These are phyloP conservation scores for Pseudonectria buxi DNA, from an alignment of 2,329 filamentous ascomycete genomes.

Conservation along the genomic window DNA sequence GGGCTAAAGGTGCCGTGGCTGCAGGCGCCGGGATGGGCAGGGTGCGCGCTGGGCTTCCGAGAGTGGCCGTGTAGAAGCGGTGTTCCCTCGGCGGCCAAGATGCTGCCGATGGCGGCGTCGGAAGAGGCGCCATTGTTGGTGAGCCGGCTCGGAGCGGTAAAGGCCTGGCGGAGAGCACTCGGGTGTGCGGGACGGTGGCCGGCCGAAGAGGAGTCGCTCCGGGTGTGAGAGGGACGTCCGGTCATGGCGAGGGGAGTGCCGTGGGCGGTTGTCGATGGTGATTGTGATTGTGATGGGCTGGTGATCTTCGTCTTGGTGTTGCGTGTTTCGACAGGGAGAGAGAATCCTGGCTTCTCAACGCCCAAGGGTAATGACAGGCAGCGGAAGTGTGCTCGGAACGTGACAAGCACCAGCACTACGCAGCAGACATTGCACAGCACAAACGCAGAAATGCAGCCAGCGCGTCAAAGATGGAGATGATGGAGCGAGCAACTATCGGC, in stretches of 20 bases:
- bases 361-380: no score
- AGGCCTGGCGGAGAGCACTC: slow-evolving; percentile 40
- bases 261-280: neutral
- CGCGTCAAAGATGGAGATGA: no score
- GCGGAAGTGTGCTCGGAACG: no score
- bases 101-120: slow-evolving; percentile 6
- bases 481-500: no score
- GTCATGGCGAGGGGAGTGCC: slow-evolving; percentile 14
- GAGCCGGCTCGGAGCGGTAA: slow-evolving; percentile 25
- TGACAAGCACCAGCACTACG: no score
- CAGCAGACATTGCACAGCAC: no score
- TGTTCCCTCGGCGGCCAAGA: slow-evolving; percentile 40
- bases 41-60: slow-evolving; percentile 17
- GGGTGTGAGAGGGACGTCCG: slow-evolving; percentile 20
- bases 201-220: slow-evolving; percentile 21
- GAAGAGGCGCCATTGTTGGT: slow-evolving; percentile 6
- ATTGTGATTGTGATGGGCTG: no score
- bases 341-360: no score
- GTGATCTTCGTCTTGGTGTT: no score
- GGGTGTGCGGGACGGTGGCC: slow-evolving; percentile 37
- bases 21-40: slow-evolving; percentile 45
- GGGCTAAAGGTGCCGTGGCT: slow-evolving; percentile 74
- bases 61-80: slow-evolving; percentile 35
- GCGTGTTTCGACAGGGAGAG: no score
- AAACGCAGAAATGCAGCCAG: no score